Percentiles rank a stretch among this genome's conserved stretches.
Conservation (phyloP, 257 asterid species). For the Penstemon davidsonii region DNA sequence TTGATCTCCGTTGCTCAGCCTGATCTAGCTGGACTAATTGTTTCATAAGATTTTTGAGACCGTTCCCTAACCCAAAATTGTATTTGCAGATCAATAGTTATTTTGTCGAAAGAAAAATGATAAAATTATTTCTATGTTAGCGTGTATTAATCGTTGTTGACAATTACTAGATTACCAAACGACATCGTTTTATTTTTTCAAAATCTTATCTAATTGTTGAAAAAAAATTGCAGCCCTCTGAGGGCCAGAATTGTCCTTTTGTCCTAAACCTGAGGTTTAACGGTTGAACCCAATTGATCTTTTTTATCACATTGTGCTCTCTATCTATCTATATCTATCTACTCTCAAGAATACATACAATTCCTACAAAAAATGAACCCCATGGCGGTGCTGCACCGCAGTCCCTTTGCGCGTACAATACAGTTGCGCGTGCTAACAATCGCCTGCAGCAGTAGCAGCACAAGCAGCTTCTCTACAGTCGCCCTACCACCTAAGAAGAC, state of each 20-base stretch:
- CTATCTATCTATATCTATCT: not conserved
- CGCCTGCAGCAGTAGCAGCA: slow-evolving; percentile 36
- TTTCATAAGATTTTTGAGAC: no score
- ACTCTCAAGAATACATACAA: not conserved
- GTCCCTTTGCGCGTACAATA: slow-evolving; percentile 48
- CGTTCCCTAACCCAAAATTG: no score
- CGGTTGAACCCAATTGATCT: not conserved
- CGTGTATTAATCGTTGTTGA: no score
- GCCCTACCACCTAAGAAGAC: slow-evolving; percentile 44
- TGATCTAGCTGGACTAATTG: no score
- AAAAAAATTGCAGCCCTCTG: not conserved
- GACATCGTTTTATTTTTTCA: no score
- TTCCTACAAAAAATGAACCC: slow-evolving; percentile 25
- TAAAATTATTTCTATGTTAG: no score
- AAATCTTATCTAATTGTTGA: not conserved
- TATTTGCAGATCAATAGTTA: no score
- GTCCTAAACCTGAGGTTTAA: not conserved
- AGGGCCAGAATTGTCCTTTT: not conserved
- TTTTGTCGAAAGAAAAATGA: no score
- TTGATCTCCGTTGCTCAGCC: no score
- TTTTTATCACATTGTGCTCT: no score
- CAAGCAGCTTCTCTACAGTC: slow-evolving; percentile 33
- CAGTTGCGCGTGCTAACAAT: slow-evolving; percentile 47
- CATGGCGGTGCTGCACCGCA: slow-evolving; percentile 58
- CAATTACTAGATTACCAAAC: no score